Conservation (phyloP, 2,329 filamentous ascomycete genomes). For the Aspergillus transmontanensis region DNA sequence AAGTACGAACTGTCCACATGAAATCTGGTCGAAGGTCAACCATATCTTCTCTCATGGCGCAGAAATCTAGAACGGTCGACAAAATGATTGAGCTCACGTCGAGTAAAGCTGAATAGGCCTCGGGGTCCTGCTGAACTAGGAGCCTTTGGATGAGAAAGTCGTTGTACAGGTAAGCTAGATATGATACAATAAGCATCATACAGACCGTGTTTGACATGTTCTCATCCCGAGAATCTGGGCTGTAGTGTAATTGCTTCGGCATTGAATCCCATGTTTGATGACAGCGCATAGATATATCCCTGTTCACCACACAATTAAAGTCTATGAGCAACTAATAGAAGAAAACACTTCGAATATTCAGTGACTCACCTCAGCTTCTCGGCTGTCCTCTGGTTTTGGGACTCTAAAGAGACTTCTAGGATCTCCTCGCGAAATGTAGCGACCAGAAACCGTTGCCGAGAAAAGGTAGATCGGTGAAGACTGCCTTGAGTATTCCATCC, state of each 20-base stretch:
- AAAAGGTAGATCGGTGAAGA: slow-evolving; percentile 27
- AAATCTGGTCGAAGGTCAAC: slow-evolving; percentile 29
- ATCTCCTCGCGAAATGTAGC: slow-evolving; percentile 31
- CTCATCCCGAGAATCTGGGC: slow-evolving; percentile 19
- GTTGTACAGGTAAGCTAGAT: slow-evolving; percentile 31
- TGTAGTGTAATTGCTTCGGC: slow-evolving; percentile 26
- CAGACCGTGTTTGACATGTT: slow-evolving; percentile 27
- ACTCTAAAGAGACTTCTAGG: slow-evolving; percentile 26
- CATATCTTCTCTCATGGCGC: slow-evolving; percentile 23
- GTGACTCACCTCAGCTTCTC: slow-evolving; percentile 22
- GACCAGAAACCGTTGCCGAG: slow-evolving; percentile 28
- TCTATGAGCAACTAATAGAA: not conserved
- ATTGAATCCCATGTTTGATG: slow-evolving; percentile 24
- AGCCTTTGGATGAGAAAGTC: slow-evolving; percentile 31
- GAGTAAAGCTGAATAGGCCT: slow-evolving; percentile 20
- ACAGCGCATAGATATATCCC: slow-evolving; percentile 27
- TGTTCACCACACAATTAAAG: not conserved
- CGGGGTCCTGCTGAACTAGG: slow-evolving; percentile 27
- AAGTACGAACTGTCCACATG: slow-evolving; percentile 20
- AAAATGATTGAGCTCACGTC: slow-evolving; percentile 27
- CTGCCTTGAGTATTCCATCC: slow-evolving; percentile 23
- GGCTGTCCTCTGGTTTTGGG: slow-evolving; percentile 16
- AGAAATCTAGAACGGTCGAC: slow-evolving; percentile 25
- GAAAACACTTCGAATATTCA: not conserved
- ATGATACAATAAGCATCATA: slow-evolving; percentile 35